These are phyloP conservation scores for Pleoardoris graminearum DNA, from an alignment of 2,329 filamentous ascomycete species.

Conservation along the genomic window DNA sequence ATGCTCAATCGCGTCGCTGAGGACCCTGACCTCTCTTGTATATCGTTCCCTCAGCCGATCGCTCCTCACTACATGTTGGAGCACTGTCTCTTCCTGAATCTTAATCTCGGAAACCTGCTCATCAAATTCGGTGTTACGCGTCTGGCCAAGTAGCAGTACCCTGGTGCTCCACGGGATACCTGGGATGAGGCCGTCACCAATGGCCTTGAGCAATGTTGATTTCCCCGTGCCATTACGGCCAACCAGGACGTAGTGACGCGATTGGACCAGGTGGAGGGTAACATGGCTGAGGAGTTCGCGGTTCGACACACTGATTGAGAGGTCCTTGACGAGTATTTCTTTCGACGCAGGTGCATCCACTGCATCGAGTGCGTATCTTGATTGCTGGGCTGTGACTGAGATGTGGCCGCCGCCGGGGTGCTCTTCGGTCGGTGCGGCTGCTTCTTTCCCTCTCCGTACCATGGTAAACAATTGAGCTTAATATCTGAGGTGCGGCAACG, in stretches of 20 bases:
- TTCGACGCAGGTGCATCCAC: conserved; percentile 45
- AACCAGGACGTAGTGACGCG: conserved; percentile 74
- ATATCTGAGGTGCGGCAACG: too few relatives aligned
- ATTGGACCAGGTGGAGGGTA: conserved; percentile 71
- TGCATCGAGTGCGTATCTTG: conserved; percentile 43
- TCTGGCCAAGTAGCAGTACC: conserved; percentile 44
- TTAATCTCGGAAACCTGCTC: conserved; percentile 40
- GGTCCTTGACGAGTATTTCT: conserved; percentile 62
- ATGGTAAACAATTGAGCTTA: conserved; percentile 16
- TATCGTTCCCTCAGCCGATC: conserved; percentile 57
- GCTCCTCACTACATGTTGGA: conserved; percentile 67
- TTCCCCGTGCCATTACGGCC: conserved; percentile 84
- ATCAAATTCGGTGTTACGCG: conserved; percentile 20
- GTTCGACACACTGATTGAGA: conserved; percentile 67
- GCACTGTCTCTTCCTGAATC: conserved; percentile 52
- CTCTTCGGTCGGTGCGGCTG: conserved; percentile 18
- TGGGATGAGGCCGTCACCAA: conserved; percentile 77
- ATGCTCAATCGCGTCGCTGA: conserved; percentile 64
- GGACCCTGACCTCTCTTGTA: conserved; percentile 63
- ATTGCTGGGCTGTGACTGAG: conserved; percentile 45
- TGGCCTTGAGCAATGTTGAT: conserved; percentile 74
- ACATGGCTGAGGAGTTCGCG: conserved; percentile 71
- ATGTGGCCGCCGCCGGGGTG: conserved; percentile 34
- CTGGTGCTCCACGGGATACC: conserved; percentile 53
- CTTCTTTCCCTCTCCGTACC: conserved; percentile 36